A percentile compares a stretch with the other conserved stretches of the same genome.
These are phyloP conservation scores for Eucalyptus caleyi DNA, from an alignment of 345 rosid genomes.

Conservation along the genomic window DNA sequence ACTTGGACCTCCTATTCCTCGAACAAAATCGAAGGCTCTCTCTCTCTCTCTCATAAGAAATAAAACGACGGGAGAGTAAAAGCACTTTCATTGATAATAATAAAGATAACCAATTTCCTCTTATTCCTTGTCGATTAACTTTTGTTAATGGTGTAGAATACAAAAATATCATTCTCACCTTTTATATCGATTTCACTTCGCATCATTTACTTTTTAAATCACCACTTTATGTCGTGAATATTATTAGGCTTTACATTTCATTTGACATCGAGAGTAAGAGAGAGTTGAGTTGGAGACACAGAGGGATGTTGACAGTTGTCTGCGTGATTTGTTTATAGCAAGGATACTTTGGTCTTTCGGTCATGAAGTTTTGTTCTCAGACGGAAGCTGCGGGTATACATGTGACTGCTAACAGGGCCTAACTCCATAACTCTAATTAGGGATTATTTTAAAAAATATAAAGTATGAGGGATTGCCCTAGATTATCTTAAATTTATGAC, in stretches of 20 bases:
- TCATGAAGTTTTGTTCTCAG: neutral
- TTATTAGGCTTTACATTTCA: neutral
- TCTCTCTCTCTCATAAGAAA: neutral
- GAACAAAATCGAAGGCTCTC: neutral
- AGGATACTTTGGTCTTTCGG: neutral
- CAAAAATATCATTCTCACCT: neutral
- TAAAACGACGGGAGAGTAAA: neutral
- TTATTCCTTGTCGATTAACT: neutral
- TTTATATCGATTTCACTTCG: neutral
- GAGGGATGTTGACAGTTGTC: neutral
- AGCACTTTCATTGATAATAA: neutral
- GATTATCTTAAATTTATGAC: neutral
- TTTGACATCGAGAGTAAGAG: neutral
- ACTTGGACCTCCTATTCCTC: neutral
- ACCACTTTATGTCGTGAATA: neutral
- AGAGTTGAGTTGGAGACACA: neutral
- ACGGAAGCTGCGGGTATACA: neutral
- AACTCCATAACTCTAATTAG: neutral
- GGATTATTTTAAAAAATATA: neutral
- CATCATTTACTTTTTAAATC: neutral
- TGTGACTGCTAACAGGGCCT: neutral
- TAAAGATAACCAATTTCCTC: neutral
- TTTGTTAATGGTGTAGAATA: neutral
- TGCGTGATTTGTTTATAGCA: neutral
- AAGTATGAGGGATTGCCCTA: neutral